Conservation (phyloP, 1,284 basidiomycete genomes). For the Microstroma glucosiphilum region DNA sequence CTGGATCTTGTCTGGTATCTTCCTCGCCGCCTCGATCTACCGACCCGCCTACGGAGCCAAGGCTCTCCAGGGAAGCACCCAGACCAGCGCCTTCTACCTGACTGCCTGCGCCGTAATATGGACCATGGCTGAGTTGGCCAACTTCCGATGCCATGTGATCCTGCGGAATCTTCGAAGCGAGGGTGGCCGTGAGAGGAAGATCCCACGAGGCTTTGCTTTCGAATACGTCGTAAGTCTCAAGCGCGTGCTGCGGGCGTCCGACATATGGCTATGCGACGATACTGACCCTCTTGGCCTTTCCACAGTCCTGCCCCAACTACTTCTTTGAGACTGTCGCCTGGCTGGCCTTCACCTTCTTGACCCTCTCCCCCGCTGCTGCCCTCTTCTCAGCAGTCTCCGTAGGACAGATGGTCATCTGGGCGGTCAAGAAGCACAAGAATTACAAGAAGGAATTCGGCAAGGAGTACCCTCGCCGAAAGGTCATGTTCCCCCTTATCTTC, state of each 20-base stretch:
- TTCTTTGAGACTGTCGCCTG: constrained; percentile 80
- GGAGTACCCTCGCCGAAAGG: constrained; percentile 73
- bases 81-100: constrained; percentile 66
- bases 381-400: constrained; percentile 67
- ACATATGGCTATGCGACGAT: neutral
- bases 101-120: constrained; percentile 65
- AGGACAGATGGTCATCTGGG: constrained; percentile 79
- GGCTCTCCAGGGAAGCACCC: constrained; percentile 64
- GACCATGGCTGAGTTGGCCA: constrained; percentile 76
- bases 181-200: constrained; percentile 70
- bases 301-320: constrained; percentile 72
- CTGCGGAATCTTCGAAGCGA: constrained; percentile 74
- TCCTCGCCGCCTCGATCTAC: constrained; percentile 27
- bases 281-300: neutral
- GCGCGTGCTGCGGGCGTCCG: neutral
- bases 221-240: constrained; percentile 61
- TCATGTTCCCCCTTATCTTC: constrained; percentile 70
- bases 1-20: constrained; percentile 67
- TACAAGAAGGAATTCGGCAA: constrained; percentile 88
- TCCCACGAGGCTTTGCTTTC: constrained; percentile 77
- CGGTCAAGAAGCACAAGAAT: constrained; percentile 76
- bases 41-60: constrained; percentile 61
- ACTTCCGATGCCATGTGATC: constrained; percentile 74
- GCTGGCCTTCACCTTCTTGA: constrained; percentile 69
- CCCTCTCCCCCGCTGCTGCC: constrained; percentile 59